These are phyloP conservation scores for Sugiyamaella boreocaroliniensis DNA, from an alignment of 805 yeast species.

Conservation along the genomic window DNA sequence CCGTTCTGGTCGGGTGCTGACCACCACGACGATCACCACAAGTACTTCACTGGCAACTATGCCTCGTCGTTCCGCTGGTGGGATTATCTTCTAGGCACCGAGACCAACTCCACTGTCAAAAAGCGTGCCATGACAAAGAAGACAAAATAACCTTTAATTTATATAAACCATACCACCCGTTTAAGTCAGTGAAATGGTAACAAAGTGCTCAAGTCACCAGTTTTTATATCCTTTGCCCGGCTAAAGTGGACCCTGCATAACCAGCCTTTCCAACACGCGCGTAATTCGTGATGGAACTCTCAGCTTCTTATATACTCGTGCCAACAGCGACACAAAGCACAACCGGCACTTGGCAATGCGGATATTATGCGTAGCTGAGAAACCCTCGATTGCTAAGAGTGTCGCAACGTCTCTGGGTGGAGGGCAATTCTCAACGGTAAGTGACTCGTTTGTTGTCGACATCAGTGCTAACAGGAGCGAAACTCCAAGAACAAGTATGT, in stretches of 20 bases:
- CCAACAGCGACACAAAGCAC: neutral
- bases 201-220: neutral
- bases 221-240: too few relatives aligned
- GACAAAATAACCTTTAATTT: neutral
- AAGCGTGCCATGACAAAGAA: constrained; percentile 10
- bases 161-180: too few relatives aligned
- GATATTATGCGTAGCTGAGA: constrained; percentile 93
- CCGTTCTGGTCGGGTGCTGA: constrained; percentile 99
- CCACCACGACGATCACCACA: constrained; percentile 96
- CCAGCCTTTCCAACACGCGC: neutral
- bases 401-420: constrained; percentile 73
- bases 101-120: constrained; percentile 30
- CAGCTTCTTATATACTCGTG: neutral
- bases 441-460: neutral
- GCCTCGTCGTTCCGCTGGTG: constrained; percentile 95
- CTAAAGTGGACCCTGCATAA: neutral
- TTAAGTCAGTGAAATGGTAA: too few relatives aligned
- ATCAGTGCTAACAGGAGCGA: constrained; percentile 22
- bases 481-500: constrained; percentile 53
- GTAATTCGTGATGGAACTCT: neutral
- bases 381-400: constrained; percentile 87
- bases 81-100: constrained; percentile 81
- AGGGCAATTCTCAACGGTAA: constrained; percentile 41
- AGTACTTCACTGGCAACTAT: constrained; percentile 90
- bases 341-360: constrained; percentile 42